Conservation (phyloP, 1,284 basidiomycete species). For the Cryptococcus sp. region DNA sequence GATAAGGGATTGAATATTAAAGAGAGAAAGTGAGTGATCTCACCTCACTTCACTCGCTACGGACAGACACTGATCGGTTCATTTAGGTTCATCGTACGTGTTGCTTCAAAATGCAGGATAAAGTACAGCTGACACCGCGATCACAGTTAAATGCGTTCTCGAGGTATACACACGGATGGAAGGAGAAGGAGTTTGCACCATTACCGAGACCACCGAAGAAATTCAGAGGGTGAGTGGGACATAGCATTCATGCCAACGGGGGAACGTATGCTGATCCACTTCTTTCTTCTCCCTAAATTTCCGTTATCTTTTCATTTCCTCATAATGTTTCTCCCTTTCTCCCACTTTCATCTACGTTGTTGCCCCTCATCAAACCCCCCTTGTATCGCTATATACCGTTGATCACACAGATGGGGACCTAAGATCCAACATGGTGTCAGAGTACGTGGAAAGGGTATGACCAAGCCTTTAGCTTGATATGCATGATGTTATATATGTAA, state of each 20-base stretch:
- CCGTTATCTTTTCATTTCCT: not conserved
- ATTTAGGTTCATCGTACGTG: slow-evolving; percentile 16
- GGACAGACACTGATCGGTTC: not conserved
- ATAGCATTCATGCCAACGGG: not conserved
- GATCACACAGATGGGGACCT: slow-evolving; percentile 17
- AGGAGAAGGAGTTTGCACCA: slow-evolving; percentile 25
- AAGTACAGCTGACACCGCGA: not conserved
- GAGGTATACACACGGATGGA: slow-evolving; percentile 33
- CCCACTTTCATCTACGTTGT: not conserved
- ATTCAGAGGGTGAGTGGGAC: slow-evolving; percentile 42
- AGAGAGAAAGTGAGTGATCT: slow-evolving; percentile 34
- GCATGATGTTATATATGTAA: not conserved
- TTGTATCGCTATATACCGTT: not conserved
- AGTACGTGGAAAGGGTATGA: not conserved
- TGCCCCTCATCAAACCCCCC: not conserved
- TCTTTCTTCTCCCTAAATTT: not conserved
- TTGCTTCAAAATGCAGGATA: not conserved
- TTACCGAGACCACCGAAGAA: slow-evolving; percentile 36
- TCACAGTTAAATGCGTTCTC: slow-evolving; percentile 35
- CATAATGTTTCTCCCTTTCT: not conserved
- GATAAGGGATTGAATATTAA: slow-evolving; percentile 31
- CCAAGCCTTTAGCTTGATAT: not conserved
- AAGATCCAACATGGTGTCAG: slow-evolving; percentile 9
- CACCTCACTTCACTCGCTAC: not conserved
- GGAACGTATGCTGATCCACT: not conserved